These are phyloP conservation scores for Penicillium decumbens DNA, from an alignment of 2,329 filamentous ascomycete species.

Conservation along the genomic window DNA sequence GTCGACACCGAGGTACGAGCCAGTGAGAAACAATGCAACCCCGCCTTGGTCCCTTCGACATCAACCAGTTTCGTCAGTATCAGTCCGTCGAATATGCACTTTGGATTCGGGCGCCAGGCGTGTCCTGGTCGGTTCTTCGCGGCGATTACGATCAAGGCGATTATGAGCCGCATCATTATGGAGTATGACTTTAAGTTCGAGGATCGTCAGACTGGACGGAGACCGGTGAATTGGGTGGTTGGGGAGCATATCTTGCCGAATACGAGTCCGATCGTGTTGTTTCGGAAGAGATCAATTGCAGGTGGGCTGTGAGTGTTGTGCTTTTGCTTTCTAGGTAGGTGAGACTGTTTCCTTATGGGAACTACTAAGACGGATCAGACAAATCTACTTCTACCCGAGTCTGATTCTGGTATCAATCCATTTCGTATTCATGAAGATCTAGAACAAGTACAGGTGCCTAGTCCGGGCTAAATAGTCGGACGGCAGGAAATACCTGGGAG, in stretches of 20 bases:
- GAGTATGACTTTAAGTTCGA: slow-evolving; percentile 32
- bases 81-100: slow-evolving; percentile 23
- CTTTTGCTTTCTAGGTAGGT: neutral
- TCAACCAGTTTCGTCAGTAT: slow-evolving; percentile 19
- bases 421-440: slow-evolving; percentile 2
- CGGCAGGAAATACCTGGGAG: neutral
- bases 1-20: neutral
- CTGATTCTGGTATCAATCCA: slow-evolving; percentile 6
- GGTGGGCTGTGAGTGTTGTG: slow-evolving; percentile 1
- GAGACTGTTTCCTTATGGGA: no score
- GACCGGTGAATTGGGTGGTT: slow-evolving; percentile 23
- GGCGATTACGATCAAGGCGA: slow-evolving; percentile 22
- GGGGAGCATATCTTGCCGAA: slow-evolving; percentile 31
- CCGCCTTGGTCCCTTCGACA: neutral
- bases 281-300: slow-evolving; percentile 17
- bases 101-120: slow-evolving; percentile 25
- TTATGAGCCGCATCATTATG: slow-evolving; percentile 26
- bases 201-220: slow-evolving; percentile 9
- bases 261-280: slow-evolving; percentile 17
- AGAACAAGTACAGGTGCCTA: neutral
- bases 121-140: slow-evolving; percentile 28
- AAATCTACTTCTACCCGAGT: neutral
- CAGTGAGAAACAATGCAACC: neutral
- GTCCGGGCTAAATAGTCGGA: neutral
- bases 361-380: neutral